phyloP scores from a whole-genome alignment of 306 rosid species.

The Delonix regia region DNA sequence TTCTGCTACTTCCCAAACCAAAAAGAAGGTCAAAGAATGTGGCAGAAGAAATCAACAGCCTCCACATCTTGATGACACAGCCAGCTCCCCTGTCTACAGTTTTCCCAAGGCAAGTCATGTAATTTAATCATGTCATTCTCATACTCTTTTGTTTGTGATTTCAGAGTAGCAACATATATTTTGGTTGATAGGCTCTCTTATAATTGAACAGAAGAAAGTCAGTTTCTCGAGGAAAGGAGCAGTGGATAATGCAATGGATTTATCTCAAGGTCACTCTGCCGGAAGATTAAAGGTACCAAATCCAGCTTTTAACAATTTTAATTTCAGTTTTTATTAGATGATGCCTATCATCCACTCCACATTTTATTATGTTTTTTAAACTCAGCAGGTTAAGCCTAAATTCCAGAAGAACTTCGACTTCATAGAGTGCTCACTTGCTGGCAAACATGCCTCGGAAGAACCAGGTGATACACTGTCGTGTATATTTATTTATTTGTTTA shows the following conservation, averaged over 20 bases:
- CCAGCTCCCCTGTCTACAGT: conserved; percentile 70
- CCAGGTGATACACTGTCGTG: conserved; percentile 48
- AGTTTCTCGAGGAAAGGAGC: conserved; percentile 51
- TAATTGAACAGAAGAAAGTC: conserved; percentile 50
- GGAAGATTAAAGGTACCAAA: conserved; percentile 58
- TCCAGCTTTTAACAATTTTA: background rate
- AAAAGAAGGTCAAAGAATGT: conserved; percentile 53
- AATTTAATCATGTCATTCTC: conserved; percentile 22
- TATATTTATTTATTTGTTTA: background rate
- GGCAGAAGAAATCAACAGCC: conserved; percentile 49
- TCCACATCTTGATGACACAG: conserved; percentile 85
- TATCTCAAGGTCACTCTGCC: conserved; percentile 68
- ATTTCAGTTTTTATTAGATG: background rate
- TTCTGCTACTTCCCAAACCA: conserved; percentile 41
- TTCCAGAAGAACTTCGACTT: conserved; percentile 54
- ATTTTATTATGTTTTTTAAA: conserved; percentile 24
- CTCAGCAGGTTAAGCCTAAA: conserved; percentile 58
- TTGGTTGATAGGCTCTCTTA: conserved; percentile 23
- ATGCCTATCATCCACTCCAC: background rate
- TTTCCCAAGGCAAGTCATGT: conserved; percentile 52
- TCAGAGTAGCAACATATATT: background rate
- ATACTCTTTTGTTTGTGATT: background rate
- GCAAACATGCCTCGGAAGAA: conserved; percentile 57
- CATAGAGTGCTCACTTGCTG: conserved; percentile 42
- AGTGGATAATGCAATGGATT: conserved; percentile 50